phyloP scores from a whole-genome alignment of 495 filamentous ascomycete species.

The Xylaria flabelliformis region DNA sequence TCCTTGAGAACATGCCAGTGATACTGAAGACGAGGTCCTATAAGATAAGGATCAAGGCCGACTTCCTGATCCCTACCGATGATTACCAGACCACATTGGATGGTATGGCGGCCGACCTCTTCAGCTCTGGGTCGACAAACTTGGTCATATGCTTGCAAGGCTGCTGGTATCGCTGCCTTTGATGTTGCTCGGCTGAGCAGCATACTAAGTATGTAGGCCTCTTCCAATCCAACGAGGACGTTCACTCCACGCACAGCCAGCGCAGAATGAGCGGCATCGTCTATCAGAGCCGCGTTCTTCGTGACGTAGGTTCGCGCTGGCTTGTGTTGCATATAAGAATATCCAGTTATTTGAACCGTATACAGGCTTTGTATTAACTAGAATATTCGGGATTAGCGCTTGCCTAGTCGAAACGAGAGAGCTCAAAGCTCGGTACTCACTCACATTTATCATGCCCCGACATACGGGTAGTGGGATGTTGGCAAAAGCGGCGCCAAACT shows the following conservation, averaged over 20 bases:
- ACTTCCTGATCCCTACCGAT: conserved; percentile 32
- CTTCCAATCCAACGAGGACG: conserved; percentile 32
- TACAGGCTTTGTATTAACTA: conserved; percentile 40
- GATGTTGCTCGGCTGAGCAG: conserved; percentile 33
- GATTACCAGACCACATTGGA: conserved; percentile 30
- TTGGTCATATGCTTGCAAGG: conserved; percentile 37
- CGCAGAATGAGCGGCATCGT: conserved; percentile 38
- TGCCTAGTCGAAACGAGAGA: not conserved
- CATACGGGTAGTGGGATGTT: conserved; percentile 31
- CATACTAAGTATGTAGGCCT: conserved; percentile 35
- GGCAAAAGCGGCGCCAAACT: conserved; percentile 37
- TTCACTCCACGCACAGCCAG: conserved; percentile 32
- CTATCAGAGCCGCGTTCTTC: conserved; percentile 34
- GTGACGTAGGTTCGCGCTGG: conserved; percentile 38
- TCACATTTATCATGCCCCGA: conserved; percentile 36
- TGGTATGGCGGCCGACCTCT: conserved; percentile 24
- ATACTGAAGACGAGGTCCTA: conserved; percentile 32
- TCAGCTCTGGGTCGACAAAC: conserved; percentile 39
- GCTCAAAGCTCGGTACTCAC: not conserved
- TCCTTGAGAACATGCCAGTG: conserved; percentile 33
- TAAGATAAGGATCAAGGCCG: conserved; percentile 32
- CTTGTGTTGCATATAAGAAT: conserved; percentile 33
- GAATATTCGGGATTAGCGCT: not conserved
- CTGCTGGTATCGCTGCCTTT: conserved; percentile 34
- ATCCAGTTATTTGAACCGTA: conserved; percentile 38